phyloP scores from a whole-genome alignment of 192 early-diverging fungal species.

The Chytriomyces sp. region DNA sequence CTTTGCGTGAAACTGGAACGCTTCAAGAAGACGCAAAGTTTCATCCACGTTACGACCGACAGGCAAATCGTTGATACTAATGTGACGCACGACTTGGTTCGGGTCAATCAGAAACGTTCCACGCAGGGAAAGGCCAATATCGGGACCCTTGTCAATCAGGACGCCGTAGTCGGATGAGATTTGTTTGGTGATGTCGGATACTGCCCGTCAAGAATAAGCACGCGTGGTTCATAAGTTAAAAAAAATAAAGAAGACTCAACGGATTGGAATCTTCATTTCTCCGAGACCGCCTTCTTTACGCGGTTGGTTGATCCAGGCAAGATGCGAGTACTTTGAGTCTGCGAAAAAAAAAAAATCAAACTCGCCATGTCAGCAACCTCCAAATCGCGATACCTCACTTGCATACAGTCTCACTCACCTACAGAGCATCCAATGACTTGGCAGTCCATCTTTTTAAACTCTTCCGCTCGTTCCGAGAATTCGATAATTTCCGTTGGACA shows the following conservation, averaged over 20 bases:
- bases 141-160: slow-evolving; percentile 44
- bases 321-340: slow-evolving; percentile 59
- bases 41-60: slow-evolving; percentile 71
- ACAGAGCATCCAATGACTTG: slow-evolving; percentile 63
- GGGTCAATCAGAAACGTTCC: slow-evolving; percentile 64
- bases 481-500: slow-evolving; percentile 68
- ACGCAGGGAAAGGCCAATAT: slow-evolving; percentile 49
- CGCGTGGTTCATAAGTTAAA: not conserved
- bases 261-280: slow-evolving; percentile 57
- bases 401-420: too few relatives aligned
- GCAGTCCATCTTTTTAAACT: slow-evolving; percentile 58
- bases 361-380: too few relatives aligned
- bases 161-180: slow-evolving; percentile 63
- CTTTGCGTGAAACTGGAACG: slow-evolving; percentile 63
- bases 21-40: slow-evolving; percentile 66
- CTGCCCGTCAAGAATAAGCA: slow-evolving; percentile 9
- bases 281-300: slow-evolving; percentile 64
- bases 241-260: slow-evolving; percentile 22
- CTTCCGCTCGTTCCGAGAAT: slow-evolving; percentile 59
- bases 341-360: too few relatives aligned
- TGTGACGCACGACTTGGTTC: slow-evolving; percentile 56
- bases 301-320: slow-evolving; percentile 62
- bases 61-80: slow-evolving; percentile 63
- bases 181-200: slow-evolving; percentile 60
- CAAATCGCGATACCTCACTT: too few relatives aligned